Evolutionary conservation across 176 grass and related monocot genomes (phyloP), one percentile per base, ranked within the genome.

Genomic region (Ananas comosus): DNA sequence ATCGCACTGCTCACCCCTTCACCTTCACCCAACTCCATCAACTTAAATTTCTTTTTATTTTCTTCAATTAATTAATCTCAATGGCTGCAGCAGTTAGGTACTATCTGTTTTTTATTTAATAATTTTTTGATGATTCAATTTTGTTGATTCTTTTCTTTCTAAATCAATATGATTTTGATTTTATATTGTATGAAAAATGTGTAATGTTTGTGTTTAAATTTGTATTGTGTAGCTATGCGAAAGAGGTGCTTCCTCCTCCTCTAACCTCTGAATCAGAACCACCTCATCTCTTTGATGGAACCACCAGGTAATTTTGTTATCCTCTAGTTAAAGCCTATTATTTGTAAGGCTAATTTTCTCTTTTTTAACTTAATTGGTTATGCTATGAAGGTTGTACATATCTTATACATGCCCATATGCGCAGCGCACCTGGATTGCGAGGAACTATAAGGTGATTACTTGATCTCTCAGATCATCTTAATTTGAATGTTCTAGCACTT

Each of bases 331-430:
- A 42, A 42, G 33, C 33, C 33, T 42, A 42, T 42, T 42, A 42
- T n/a, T 42, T 42, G 33, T 42, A 42, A 42, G 33, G 33, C 16
- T 9, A 16, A 59, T 1, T 59, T 19, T 2, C 21, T 63, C 19
- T 22, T 19, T 24, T 61, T 74, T 27, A 11, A 21, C 19, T 78
- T 17, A 13, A 21, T 21, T 17, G 59, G 42, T 17, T 53, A 54
- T 4, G 13, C 70, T 64, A 18, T 77, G 64, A 82, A 95, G 91
- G 74, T 78, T 96, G 71, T 96, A 91, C 24, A 72, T 88, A 51
- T 58, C 71, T 48, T 96, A 91, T 70, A 33, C 78, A 71, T 91
- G 91, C 68, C 87, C 91, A 28, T 96, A 71, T 58, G 87, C 87
- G 0, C 91, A 85, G 80, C 87, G 91, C 10, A 72, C 82, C 12